Evolutionary conservation across 169 alveolate species (phyloP), one percentile per base, ranked within the genome.

Genomic region (Plasmodium adleri): DNA sequence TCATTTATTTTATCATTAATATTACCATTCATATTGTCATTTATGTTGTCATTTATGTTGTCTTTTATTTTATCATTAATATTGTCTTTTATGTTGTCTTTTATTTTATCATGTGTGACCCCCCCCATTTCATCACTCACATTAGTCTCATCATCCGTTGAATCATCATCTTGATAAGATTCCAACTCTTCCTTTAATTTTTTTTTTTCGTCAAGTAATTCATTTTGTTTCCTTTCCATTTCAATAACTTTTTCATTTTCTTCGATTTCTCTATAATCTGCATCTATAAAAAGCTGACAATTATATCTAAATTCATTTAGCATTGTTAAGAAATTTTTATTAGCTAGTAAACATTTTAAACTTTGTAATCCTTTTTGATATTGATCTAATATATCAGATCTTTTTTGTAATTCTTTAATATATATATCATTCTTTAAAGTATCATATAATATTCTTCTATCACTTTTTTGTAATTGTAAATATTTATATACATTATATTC

Each of bases 251-350:
- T 66, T 39, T 80, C 80, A 52, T 80, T 68, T 47, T 80, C 90
- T 47, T 80, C 90, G 28, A 80, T 80, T n/a, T 71, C 78, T 12
- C 83, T 58, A 80, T 80, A 80, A 67, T 80, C 90, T 3, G 90
- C 90, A 67, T 80, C 90, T 12, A 80, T 80, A 15, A 80, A 67
- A 6, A 80, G 20, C 20, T 80, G 90, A 22, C 83, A 67, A 8
- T 80, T 80, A 60, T 80, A 80, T 26, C 90, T 26, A 26, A 80
- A 80, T 28, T 80, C 90, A 32, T 80, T 80, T 3, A 80, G 64
- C 12, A 67, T 43, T 32, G 10, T 47, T 8, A 80, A 20, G 22
- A 80, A 80, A 10, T 80, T 80, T 28, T 71, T 67, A 67, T 24
- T 68, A 54, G 83, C 17, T 62, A 80, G 58, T 7, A 80, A 24